A percentile compares a stretch with the other conserved stretches of the same genome.
phyloP scores from a whole-genome alignment of 192 early-diverging fungal species.

The Coemansia javaensis region DNA sequence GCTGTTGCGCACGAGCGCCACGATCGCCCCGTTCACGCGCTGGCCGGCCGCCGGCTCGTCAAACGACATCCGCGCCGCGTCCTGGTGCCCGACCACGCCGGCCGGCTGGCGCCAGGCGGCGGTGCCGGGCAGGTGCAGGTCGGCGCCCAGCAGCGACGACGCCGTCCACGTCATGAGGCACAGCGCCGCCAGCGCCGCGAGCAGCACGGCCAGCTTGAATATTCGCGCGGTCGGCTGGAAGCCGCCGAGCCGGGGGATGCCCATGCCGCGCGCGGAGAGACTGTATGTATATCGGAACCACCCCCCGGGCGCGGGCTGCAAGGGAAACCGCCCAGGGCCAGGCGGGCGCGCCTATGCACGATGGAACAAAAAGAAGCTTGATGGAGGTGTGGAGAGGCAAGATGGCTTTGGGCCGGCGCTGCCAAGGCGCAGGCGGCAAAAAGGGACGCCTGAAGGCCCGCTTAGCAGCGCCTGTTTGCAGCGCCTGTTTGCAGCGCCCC shows the following conservation, averaged over 20 bases:
- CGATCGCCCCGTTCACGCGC: conserved; percentile 56
- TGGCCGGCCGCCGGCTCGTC: conserved; percentile 32
- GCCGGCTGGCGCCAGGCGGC: too few relatives aligned
- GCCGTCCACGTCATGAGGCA: conserved; percentile 31
- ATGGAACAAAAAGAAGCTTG: too few relatives aligned
- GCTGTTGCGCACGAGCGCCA: conserved; percentile 64
- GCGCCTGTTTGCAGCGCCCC: too few relatives aligned
- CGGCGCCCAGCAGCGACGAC: conserved; percentile 15
- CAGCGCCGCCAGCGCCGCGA: conserved; percentile 12
- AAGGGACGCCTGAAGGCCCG: too few relatives aligned
- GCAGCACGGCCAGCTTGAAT: conserved; percentile 28
- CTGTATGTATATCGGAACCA: not conserved
- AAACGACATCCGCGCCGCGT: conserved; percentile 29
- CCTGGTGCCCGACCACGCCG: conserved; percentile 8
- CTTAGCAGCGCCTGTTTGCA: too few relatives aligned
- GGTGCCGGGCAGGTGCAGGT: too few relatives aligned
- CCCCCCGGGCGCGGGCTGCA: not conserved
- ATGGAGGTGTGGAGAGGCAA: too few relatives aligned
- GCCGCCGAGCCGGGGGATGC: conserved; percentile 21
- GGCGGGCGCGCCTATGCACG: too few relatives aligned
- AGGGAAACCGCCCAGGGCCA: too few relatives aligned
- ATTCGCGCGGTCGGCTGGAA: conserved; percentile 45
- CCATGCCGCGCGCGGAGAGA: conserved; percentile 6
- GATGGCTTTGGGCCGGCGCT: too few relatives aligned
- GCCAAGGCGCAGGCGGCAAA: too few relatives aligned